A percentile compares a stretch with the other conserved stretches of the same genome.
Conservation (phyloP, 2,329 filamentous ascomycete species). For the Sclerotiophoma versabilis region DNA sequence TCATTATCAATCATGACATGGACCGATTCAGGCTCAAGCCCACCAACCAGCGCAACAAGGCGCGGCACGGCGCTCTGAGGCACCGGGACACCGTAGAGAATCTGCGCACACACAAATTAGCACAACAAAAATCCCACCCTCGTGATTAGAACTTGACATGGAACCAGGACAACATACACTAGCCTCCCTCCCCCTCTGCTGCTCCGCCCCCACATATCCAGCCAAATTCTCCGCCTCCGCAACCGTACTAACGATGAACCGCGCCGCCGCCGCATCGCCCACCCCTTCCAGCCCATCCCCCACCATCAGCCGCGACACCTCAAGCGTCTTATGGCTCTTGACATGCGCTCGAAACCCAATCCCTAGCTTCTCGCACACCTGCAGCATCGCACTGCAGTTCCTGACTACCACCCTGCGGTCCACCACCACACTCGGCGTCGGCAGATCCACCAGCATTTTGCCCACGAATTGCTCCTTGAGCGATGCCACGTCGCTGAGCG, state of each 20-base stretch:
- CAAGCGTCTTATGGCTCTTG: conserved; percentile 82
- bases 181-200: conserved; percentile 60
- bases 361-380: conserved; percentile 64
- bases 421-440: conserved; percentile 72
- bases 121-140: no score
- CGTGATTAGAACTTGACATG: no score
- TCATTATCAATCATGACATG: conserved; percentile 74
- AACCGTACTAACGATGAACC: conserved; percentile 75
- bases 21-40: conserved; percentile 62
- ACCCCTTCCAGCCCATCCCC: conserved; percentile 51
- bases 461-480: conserved; percentile 60
- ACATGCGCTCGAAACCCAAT: conserved; percentile 78
- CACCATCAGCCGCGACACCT: conserved; percentile 74
- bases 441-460: conserved; percentile 65
- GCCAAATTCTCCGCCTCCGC: conserved; percentile 73
- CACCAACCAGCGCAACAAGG: conserved; percentile 63
- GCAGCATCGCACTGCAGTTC: conserved; percentile 77
- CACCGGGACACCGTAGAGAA: conserved; percentile 77
- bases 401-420: conserved; percentile 70
- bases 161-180: conserved; percentile 60
- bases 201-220: conserved; percentile 66
- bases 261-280: conserved; percentile 55
- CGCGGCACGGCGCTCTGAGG: conserved; percentile 67
- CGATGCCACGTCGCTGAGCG: conserved; percentile 17
- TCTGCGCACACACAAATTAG: conserved; percentile 43